Conservation (phyloP, 768 basidiomycete genomes). For the Sporobolomyces phaffii region DNA sequence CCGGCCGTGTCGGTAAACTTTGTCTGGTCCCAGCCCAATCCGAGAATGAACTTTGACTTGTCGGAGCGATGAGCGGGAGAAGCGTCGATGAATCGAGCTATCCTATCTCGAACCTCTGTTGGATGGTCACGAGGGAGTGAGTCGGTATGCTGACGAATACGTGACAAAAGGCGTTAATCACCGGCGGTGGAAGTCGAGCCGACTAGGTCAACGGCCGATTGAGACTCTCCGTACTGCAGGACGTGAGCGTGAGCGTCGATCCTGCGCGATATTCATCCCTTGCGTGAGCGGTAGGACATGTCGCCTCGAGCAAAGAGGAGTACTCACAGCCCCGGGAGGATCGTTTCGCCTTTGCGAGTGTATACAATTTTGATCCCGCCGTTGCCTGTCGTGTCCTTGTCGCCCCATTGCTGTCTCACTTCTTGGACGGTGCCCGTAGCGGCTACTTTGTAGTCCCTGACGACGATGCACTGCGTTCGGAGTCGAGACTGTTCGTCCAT, state of each 20-base stretch:
- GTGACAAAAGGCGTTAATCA: conserved; percentile 39
- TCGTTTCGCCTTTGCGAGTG: neutral
- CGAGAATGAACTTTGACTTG: conserved; percentile 64
- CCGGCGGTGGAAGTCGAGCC: conserved; percentile 59
- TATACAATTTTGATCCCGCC: conserved; percentile 17
- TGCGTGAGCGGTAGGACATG: no score
- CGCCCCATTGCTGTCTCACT: conserved; percentile 26
- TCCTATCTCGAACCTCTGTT: conserved; percentile 59
- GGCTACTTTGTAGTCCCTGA: conserved; percentile 2
- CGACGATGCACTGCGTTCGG: conserved; percentile 25
- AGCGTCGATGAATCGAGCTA: conserved; percentile 57
- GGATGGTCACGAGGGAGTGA: no score
- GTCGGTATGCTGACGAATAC: neutral
- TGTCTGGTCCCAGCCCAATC: conserved; percentile 93
- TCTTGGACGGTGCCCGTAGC: neutral
- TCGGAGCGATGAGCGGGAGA: conserved; percentile 58
- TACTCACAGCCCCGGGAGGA: conserved; percentile 17
- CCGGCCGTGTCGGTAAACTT: conserved; percentile 45
- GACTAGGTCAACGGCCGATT: conserved; percentile 58
- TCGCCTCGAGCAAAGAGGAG: neutral
- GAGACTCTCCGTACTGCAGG: conserved; percentile 65
- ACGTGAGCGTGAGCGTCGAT: conserved; percentile 73
- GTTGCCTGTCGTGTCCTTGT: conserved; percentile 16
- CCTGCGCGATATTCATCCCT: neutral
- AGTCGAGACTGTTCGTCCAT: conserved; percentile 6